Evolutionary conservation across 192 early-diverging fungal genomes (phyloP), one percentile per base, ranked within the genome.

Genomic region (Backusella luteola): DNA sequence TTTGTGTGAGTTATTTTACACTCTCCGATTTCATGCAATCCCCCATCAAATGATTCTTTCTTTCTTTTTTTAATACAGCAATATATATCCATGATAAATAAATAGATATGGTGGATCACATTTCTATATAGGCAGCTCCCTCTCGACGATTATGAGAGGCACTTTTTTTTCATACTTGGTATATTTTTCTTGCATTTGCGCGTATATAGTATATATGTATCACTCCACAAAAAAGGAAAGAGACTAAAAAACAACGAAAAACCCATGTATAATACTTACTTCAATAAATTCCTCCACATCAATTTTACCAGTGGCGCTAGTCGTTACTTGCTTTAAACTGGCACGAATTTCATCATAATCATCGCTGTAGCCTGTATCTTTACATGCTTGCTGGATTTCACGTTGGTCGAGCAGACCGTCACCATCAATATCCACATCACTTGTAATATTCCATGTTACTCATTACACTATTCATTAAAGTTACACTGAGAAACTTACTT

Each of bases 231-330:
- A 56, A 2, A 49, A 49, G 15, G 1, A 6, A 49, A 46, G 0
- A 17, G 19, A 46, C 7, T 0, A 21, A 53, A 46, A 19, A 46
- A 49, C 8, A 59, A 59, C 8, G 7, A 59, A 59, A 59, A 59
- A 59, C 56, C 56, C 56, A 32, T 71, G 29, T 7, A 49, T 19
- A n/a, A 49, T 49, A 36, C 80, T 84, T 87, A 90, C 91, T 83
- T 93, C 93, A 15, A 93, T 85, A 83, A 93, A 93, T 76, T 95
- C 94, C 75, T 95, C 94, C 11, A 91, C 84, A 76, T 93, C 92
- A 68, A 94, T 88, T 78, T 90, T 88, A 56, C 90, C 89, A 3
- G 89, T 86, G 12, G 90, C 85, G 77, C 89, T 92, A 68, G 89
- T 88, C 34, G 86, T 86, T 36, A 95, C 88, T 76, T 89, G 84